Conservation (phyloP, 108 stramenopile genomes). For the Cyclotella cryptica region DNA sequence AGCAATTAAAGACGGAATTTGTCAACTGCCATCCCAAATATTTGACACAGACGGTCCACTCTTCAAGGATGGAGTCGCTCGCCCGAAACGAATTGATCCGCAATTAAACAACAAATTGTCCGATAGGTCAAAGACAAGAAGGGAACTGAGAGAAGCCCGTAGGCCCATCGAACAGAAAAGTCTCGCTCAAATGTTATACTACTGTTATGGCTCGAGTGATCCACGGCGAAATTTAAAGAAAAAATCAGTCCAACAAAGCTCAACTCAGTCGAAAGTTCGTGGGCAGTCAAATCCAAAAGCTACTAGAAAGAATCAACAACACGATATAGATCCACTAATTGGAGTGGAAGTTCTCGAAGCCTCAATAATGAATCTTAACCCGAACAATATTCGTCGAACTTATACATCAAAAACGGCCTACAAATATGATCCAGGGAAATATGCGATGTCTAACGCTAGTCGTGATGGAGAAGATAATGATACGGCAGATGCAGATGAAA, state of each 20-base stretch:
- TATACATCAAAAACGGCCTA: constrained; percentile 63
- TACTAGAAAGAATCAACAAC: neutral
- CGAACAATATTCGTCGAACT: constrained; percentile 72
- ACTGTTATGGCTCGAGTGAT: constrained; percentile 33
- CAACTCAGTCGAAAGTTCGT: neutral
- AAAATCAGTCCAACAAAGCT: neutral
- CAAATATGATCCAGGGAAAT: constrained; percentile 70
- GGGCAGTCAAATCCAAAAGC: neutral
- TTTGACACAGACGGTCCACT: constrained; percentile 16
- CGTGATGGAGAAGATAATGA: constrained; percentile 5
- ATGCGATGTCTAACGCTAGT: constrained; percentile 7
- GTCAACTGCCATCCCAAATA: constrained; percentile 38
- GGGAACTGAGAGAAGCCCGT: constrained; percentile 22
- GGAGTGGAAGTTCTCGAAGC: constrained; percentile 84
- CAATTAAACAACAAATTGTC: neutral
- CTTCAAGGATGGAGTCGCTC: constrained; percentile 63
- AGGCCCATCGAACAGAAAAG: constrained; percentile 74
- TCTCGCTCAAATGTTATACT: constrained; percentile 57
- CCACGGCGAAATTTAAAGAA: neutral
- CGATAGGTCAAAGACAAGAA: neutral
- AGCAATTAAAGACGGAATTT: constrained; percentile 49
- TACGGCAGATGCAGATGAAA: constrained; percentile 1
- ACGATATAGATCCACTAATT: constrained; percentile 21
- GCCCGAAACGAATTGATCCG: constrained; percentile 54
- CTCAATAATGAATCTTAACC: constrained; percentile 72